A percentile compares a stretch with the other conserved stretches of the same genome.
These are phyloP conservation scores for Fusarium verticillioides DNA, from an alignment of 2,329 filamentous ascomycete species.

Conservation along the genomic window DNA sequence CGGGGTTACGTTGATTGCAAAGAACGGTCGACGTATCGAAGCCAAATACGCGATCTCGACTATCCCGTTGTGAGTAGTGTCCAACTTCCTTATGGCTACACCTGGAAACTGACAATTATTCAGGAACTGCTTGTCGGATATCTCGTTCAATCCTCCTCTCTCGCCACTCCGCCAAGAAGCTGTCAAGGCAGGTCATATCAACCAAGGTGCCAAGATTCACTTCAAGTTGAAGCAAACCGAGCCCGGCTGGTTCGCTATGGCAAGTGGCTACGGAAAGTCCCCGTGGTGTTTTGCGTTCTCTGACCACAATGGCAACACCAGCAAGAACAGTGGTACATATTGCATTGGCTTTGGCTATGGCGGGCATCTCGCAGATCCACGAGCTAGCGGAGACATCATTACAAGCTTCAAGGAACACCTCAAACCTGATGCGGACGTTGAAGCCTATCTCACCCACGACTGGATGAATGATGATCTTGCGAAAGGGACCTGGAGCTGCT, in stretches of 20 bases:
- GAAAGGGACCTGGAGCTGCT: slow-evolving; percentile 32
- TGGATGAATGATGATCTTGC: slow-evolving; percentile 33
- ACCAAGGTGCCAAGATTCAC: slow-evolving; percentile 25
- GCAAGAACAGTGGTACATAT: slow-evolving; percentile 16
- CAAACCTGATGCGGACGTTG: slow-evolving; percentile 10
- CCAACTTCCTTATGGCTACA: rapidly evolving
- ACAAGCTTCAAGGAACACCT: slow-evolving; percentile 11
- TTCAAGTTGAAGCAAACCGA: slow-evolving; percentile 11
- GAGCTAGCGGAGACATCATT: not conserved
- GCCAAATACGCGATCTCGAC: slow-evolving; percentile 19
- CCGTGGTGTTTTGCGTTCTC: slow-evolving; percentile 31
- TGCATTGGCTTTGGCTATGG: slow-evolving; percentile 34
- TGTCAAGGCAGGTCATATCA: slow-evolving; percentile 13
- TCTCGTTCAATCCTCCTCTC: slow-evolving; percentile 1
- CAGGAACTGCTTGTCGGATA: slow-evolving; percentile 3
- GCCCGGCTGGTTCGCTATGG: slow-evolving; percentile 17
- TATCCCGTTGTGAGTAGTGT: slow-evolving; percentile 24
- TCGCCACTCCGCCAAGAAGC: slow-evolving; percentile 16
- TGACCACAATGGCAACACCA: slow-evolving; percentile 23
- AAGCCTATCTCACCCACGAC: slow-evolving; percentile 36
- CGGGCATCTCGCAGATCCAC: slow-evolving; percentile 2
- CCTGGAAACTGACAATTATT: not conserved
- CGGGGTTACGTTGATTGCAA: not conserved
- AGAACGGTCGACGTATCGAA: slow-evolving; percentile 1
- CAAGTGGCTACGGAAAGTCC: slow-evolving; percentile 2